Percentiles rank a stretch among this genome's conserved stretches.
These are phyloP conservation scores for Fraxinus baroniana DNA, from an alignment of 305 asterid genomes.

Conservation along the genomic window DNA sequence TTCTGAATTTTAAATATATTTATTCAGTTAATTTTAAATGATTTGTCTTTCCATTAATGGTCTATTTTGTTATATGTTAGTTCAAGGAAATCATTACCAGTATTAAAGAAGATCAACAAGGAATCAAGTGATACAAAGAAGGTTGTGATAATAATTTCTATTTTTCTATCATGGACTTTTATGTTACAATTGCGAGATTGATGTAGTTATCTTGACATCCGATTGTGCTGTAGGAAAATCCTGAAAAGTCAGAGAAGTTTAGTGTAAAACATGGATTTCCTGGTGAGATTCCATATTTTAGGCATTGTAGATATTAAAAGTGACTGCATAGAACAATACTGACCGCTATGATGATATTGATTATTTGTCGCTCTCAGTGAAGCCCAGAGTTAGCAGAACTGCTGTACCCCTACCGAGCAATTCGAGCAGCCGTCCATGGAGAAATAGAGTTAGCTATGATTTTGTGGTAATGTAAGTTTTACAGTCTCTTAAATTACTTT, in stretches of 20 bases:
- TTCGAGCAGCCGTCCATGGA: constrained; percentile 41
- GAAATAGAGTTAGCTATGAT: constrained; percentile 63
- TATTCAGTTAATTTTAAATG: constrained; percentile 20
- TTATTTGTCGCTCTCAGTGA: constrained; percentile 50
- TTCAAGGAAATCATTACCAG: constrained; percentile 74
- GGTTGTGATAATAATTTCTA: constrained; percentile 40
- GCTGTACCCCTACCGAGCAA: constrained; percentile 48
- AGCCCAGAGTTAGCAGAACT: constrained; percentile 49
- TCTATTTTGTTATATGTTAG: constrained; percentile 30
- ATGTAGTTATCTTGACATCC: constrained; percentile 9
- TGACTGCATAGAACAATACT: neutral
- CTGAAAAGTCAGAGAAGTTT: constrained; percentile 39
- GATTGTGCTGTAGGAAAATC: constrained; percentile 38
- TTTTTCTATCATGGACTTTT: constrained; percentile 17
- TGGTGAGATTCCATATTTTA: constrained; percentile 46
- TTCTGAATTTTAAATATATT: constrained; percentile 23
- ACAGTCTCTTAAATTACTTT: constrained; percentile 13
- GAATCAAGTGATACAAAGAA: constrained; percentile 35
- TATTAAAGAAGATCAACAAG: constrained; percentile 42
- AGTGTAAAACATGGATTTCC: constrained; percentile 59
- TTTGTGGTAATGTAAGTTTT: constrained; percentile 49
- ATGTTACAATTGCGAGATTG: constrained; percentile 17
- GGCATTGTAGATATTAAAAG: constrained; percentile 19
- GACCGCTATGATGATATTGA: neutral
- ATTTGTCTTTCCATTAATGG: constrained; percentile 30